phyloP scores from a whole-genome alignment of 129 eudicot species.

The Ambrosia trifida region DNA sequence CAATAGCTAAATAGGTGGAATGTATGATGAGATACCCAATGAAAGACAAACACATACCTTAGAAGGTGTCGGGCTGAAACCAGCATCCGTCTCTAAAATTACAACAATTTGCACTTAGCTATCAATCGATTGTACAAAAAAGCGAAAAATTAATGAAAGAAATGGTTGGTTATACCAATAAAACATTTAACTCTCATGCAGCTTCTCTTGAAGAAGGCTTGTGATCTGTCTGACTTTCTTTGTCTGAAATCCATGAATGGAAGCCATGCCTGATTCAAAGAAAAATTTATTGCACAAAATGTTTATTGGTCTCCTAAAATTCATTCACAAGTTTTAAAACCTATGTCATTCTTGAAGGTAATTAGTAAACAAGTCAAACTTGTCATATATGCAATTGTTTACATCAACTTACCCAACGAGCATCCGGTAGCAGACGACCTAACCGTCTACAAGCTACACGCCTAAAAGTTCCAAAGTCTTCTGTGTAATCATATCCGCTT shows the following conservation, averaged over 20 bases:
- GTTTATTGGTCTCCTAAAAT: conserved; percentile 9
- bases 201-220: conserved; percentile 51
- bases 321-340: conserved; percentile 10
- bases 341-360: neutral
- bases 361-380: conserved; percentile 11
- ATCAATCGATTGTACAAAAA: conserved; percentile 1
- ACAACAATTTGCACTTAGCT: conserved; percentile 1
- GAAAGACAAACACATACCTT: conserved; percentile 46
- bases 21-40: neutral
- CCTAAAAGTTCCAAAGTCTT: conserved; percentile 57
- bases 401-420: conserved; percentile 72
- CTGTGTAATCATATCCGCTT: conserved; percentile 48
- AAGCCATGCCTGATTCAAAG: conserved; percentile 53
- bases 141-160: neutral
- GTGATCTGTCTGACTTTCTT: conserved; percentile 52
- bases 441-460: conserved; percentile 74
- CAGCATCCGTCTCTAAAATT: conserved; percentile 76
- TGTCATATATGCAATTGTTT: neutral
- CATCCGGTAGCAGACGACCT: conserved; percentile 94
- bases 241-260: conserved; percentile 82
- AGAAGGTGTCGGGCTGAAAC: conserved; percentile 75
- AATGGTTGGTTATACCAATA: conserved; percentile 53
- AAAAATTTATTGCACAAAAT: neutral
- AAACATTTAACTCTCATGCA: conserved; percentile 80
- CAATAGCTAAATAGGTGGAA: conserved; percentile 1